Base-by-base conservation (phyloP, 2,329 filamentous ascomycete genomes). In the Teratosphaeria zuluensis region DNA sequence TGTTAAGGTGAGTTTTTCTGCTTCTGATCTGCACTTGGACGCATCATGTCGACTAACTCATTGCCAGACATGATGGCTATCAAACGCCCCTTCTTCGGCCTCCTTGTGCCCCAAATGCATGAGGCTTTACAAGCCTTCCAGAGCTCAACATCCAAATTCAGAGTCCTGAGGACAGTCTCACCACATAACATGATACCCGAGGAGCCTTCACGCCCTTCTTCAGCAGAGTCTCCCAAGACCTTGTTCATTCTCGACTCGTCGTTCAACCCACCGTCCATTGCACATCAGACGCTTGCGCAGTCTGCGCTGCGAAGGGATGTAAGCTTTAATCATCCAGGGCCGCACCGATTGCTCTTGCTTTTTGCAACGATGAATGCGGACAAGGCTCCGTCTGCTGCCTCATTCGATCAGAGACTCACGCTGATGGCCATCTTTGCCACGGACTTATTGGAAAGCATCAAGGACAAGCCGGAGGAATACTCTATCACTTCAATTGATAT, bases 371-470 rank as follows among this genome's bases (percentile, higher is more conserved):
- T 84, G 66, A 87, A 87, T 76, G 84, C 84, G 19, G 84, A 87
- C 69, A 86, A 86, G 65, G 78, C 81, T 12, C 80, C 85, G 5
- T 84, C 83, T 61, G 86, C 89, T 0, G 88, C 87, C 0, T 75
- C 80, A 2, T 89, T 91, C 64, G 81, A 82, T 51, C 78, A 88
- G 57, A 77, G 89, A 4, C 74, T 92, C 32, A 79, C 80, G 5
- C 84, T 92, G 78, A 91, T 92, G 86, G 80, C 82, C 24, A 73
- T 82, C 0, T 86, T 92, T 64, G 86, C 84, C 2, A 70, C 75
- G 54, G 85, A 87, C 61, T 62, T 83, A 2, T 69, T 73, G 14
- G 56, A 64, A 30, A 51, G 53, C 55, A 58, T 68, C 24, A 53
- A 62, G 51, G 53, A n/a, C 14, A 21, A 61, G 9, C 56, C 62